Percentiles rank a stretch among this genome's conserved stretches.
Conservation (phyloP, 129 eudicot species). For the Smallanthus sonchifolius region DNA sequence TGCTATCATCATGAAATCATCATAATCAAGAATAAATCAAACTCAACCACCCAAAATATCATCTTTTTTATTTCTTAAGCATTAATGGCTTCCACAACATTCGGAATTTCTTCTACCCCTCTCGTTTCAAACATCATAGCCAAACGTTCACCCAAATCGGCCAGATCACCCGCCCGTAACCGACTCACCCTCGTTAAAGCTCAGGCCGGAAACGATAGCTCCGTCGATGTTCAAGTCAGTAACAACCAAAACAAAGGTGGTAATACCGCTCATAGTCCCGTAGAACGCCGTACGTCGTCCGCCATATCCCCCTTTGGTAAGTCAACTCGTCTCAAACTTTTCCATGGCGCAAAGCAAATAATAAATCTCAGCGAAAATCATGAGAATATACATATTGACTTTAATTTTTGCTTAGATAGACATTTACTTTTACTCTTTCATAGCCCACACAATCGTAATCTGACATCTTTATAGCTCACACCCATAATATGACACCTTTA, state of each 20-base stretch:
- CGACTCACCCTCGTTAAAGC: constrained; percentile 27
- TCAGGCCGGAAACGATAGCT: constrained; percentile 36
- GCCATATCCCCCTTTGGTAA: constrained; percentile 33
- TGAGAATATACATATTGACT: too few relatives aligned
- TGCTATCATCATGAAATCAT: not conserved
- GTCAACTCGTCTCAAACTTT: not conserved
- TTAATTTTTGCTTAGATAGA: too few relatives aligned
- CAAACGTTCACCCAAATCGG: constrained; percentile 10
- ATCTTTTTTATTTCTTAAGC: not conserved
- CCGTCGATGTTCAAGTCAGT: constrained; percentile 49
- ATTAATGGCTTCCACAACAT: constrained; percentile 23
- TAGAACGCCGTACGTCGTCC: constrained; percentile 27
- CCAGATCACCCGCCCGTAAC: constrained; percentile 26
- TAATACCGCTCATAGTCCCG: not conserved
- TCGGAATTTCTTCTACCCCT: constrained; percentile 20
- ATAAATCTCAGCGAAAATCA: too few relatives aligned
- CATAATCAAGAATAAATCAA: not conserved
- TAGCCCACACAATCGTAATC: too few relatives aligned
- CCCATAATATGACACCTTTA: too few relatives aligned
- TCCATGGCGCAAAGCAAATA: too few relatives aligned
- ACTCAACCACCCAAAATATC: not conserved
- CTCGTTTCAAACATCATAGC: constrained; percentile 12
- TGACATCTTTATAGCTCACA: too few relatives aligned
- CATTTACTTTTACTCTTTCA: too few relatives aligned
- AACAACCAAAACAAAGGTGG: constrained; percentile 20